These are phyloP conservation scores for Akanthomyces uredinophilus DNA, from an alignment of 2,329 filamentous ascomycete species.

Conservation along the genomic window DNA sequence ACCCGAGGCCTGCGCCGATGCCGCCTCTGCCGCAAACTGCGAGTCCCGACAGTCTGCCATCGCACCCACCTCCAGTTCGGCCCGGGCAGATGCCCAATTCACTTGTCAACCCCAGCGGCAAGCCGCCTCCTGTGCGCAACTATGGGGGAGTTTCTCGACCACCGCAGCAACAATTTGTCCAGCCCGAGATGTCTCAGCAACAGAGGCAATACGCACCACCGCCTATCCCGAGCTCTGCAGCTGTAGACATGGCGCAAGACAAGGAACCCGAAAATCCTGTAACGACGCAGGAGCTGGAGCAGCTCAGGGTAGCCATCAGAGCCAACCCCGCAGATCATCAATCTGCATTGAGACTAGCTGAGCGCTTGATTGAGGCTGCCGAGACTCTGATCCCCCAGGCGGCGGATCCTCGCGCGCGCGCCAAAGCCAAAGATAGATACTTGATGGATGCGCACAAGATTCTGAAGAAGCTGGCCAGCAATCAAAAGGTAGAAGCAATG, in stretches of 20 bases:
- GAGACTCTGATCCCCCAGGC: slow-evolving; percentile 62
- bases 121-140: slow-evolving; percentile 54
- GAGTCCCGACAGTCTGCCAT: slow-evolving; percentile 45
- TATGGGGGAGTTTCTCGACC: slow-evolving; percentile 41
- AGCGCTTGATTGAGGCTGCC: slow-evolving; percentile 80
- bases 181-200: slow-evolving; percentile 27
- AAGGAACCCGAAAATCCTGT: slow-evolving; percentile 41
- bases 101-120: slow-evolving; percentile 49
- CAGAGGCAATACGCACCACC: slow-evolving; percentile 21
- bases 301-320: slow-evolving; percentile 64
- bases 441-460: slow-evolving; percentile 83
- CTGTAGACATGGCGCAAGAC: slow-evolving; percentile 14
- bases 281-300: slow-evolving; percentile 72
- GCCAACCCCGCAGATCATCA: slow-evolving; percentile 67
- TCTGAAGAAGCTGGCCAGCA: slow-evolving; percentile 76
- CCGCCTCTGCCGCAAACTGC: slow-evolving; percentile 21
- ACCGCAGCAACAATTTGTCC: slow-evolving; percentile 27
- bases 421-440: slow-evolving; percentile 77
- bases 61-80: slow-evolving; percentile 59
- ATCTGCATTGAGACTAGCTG: slow-evolving; percentile 68
- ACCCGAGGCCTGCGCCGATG: slow-evolving; percentile 18
- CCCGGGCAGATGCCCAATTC: slow-evolving; percentile 58
- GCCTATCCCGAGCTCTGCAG: slow-evolving; percentile 15
- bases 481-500: slow-evolving; percentile 78
- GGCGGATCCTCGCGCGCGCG: slow-evolving; percentile 65